phyloP scores from a whole-genome alignment of 1,284 basidiomycete species.

The Mycena citricolor region DNA sequence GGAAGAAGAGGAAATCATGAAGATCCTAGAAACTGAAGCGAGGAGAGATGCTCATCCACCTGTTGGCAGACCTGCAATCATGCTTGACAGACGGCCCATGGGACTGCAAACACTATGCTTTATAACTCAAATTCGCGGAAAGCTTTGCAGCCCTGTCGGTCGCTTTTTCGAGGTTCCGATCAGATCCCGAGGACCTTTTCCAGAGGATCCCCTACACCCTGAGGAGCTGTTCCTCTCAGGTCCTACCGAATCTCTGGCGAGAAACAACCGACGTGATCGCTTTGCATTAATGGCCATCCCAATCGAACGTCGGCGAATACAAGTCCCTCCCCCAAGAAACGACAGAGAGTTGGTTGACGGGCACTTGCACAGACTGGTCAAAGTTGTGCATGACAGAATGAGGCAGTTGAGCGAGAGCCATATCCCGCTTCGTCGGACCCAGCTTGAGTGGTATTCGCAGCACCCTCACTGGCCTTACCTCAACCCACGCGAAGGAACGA shows the following conservation, averaged over 20 bases:
- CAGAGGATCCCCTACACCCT: neutral
- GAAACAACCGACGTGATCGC: neutral
- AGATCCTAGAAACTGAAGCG: too few relatives aligned
- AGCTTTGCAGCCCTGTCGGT: constrained; percentile 7
- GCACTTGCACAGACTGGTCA: constrained; percentile 3
- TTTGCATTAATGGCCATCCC: constrained; percentile 17
- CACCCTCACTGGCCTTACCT: neutral
- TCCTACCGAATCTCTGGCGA: neutral
- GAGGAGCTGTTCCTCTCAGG: constrained; percentile 9
- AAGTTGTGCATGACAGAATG: constrained; percentile 5
- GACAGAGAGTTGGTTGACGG: constrained; percentile 3
- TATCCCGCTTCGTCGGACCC: constrained; percentile 6
- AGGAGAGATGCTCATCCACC: neutral
- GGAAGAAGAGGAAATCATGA: neutral
- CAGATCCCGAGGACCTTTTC: neutral
- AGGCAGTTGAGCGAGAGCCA: constrained; percentile 1
- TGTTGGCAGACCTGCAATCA: constrained; percentile 15
- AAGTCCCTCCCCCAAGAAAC: neutral
- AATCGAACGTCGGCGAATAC: constrained; percentile 6
- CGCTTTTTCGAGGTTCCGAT: constrained; percentile 15
- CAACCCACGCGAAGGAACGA: constrained; percentile 8
- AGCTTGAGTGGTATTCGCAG: constrained; percentile 8
- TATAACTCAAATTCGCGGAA: constrained; percentile 9
- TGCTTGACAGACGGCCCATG: constrained; percentile 7
- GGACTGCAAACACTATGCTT: constrained; percentile 7